Conservation (phyloP, 2,329 filamentous ascomycete species). For the Chaetomiaceae sp. region DNA sequence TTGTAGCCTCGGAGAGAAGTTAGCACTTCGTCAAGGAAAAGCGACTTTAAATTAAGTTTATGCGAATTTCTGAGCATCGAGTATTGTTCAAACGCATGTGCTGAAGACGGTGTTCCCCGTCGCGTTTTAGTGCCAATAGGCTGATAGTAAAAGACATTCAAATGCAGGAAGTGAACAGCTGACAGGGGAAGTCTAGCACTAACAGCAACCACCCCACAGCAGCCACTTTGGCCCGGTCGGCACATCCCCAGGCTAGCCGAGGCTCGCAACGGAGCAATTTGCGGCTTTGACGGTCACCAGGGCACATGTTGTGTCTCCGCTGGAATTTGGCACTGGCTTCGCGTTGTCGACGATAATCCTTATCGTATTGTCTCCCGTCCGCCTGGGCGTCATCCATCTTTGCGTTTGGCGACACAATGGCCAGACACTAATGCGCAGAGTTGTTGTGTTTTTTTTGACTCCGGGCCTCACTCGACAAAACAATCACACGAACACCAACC, state of each 20-base stretch:
- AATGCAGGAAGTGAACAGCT: no score
- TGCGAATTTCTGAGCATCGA: not conserved
- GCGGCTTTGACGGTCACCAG: not conserved
- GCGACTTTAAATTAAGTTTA: not conserved
- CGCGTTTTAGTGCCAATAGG: not conserved
- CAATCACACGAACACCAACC: no score
- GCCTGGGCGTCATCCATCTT: not conserved
- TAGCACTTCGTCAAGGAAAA: no score
- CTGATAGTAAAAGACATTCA: no score
- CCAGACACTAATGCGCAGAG: not conserved
- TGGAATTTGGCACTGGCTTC: not conserved
- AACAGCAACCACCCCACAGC: slow-evolving; percentile 1
- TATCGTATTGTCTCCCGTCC: not conserved
- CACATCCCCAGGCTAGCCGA: slow-evolving; percentile 13
- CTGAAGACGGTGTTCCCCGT: not conserved
- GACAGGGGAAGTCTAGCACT: not conserved
- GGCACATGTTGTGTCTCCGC: slow-evolving; percentile 17
- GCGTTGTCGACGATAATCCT: slow-evolving; percentile 11
- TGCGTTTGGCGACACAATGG: slow-evolving; percentile 12
- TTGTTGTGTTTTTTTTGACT: slow-evolving; percentile 5
- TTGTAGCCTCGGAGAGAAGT: no score
- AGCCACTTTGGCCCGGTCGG: slow-evolving; percentile 5
- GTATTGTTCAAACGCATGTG: slow-evolving; percentile 1
- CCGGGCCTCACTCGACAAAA: not conserved
- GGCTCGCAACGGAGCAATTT: slow-evolving; percentile 17